Conservation (phyloP, 495 filamentous ascomycete genomes). For the Annulohypoxylon bovei region DNA sequence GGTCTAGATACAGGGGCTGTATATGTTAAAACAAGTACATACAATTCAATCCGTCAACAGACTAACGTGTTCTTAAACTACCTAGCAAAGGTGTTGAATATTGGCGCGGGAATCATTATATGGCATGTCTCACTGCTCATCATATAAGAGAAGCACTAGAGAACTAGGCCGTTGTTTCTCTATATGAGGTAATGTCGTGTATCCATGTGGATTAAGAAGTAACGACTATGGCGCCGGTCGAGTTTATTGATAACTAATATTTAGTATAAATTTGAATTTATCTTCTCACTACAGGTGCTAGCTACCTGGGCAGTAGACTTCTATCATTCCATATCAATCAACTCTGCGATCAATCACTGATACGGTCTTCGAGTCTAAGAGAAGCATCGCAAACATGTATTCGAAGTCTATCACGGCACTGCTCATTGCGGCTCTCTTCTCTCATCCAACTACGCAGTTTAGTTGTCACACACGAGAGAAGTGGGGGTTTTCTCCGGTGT, state of each 20-base stretch:
- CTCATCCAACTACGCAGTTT: slow-evolving; percentile 25
- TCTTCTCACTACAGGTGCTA: not conserved
- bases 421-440: slow-evolving; percentile 30
- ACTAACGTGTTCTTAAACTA: not conserved
- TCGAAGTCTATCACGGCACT: slow-evolving; percentile 18
- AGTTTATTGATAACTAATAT: not conserved
- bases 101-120: too few species aligned
- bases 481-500: slow-evolving; percentile 41
- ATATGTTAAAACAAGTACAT: not conserved
- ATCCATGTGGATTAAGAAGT: not conserved
- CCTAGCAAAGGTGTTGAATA: too few species aligned
- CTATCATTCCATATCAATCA: not conserved
- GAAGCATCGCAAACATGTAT: slow-evolving; percentile 21
- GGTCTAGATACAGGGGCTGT: not conserved
- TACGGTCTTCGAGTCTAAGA: not conserved
- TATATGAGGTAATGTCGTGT: not conserved
- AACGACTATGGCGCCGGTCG: not conserved
- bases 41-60: not conserved
- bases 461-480: slow-evolving; percentile 35
- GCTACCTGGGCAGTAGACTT: too few species aligned
- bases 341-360: not conserved
- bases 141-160: not conserved
- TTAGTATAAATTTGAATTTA: slow-evolving; percentile 23
- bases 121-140: slow-evolving; percentile 2
- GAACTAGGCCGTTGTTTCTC: not conserved